Evolutionary conservation across 1,284 basidiomycete species (phyloP).

Genomic region (Boletus sp.): DNA sequence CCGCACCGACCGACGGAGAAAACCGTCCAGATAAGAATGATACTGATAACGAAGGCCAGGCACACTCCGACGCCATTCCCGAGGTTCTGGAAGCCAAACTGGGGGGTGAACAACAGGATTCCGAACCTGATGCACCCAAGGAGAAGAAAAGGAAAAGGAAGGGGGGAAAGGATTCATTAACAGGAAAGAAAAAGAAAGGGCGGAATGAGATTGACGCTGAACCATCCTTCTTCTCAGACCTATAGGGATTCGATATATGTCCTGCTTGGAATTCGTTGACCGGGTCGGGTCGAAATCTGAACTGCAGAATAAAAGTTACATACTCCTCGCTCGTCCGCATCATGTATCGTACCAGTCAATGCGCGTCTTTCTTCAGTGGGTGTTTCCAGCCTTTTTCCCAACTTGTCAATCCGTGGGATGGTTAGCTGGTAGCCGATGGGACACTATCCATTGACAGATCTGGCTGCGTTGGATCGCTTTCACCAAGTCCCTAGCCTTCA

Average conservation of each 20-base stretch:
- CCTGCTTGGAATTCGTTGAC: not conserved
- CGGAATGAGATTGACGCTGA: slow-evolving; percentile 52
- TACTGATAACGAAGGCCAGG: slow-evolving; percentile 4
- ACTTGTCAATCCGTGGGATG: not conserved
- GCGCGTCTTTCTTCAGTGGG: not conserved
- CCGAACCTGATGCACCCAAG: slow-evolving; percentile 38
- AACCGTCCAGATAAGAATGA: slow-evolving; percentile 38
- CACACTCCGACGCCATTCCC: not conserved
- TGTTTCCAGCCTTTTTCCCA: not conserved
- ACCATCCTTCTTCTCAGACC: slow-evolving; percentile 65
- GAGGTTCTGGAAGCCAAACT: slow-evolving; percentile 2
- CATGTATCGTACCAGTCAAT: too few relatives aligned
- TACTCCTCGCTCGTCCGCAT: not conserved
- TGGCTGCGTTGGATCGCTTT: too few relatives aligned
- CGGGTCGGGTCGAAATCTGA: not conserved
- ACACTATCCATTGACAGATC: too few relatives aligned
- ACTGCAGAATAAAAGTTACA: not conserved
- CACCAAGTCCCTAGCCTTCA: not conserved
- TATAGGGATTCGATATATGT: slow-evolving; percentile 37
- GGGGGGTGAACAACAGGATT: slow-evolving; percentile 28
- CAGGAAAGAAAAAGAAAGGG: slow-evolving; percentile 52
- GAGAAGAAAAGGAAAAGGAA: slow-evolving; percentile 57
- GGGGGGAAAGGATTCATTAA: slow-evolving; percentile 47
- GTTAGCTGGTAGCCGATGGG: not conserved
- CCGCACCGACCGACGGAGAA: slow-evolving; percentile 36